Percentiles rank a stretch among this genome's conserved stretches.
Evolutionary conservation across 116 monocot genomes (phyloP).

Genomic region (Dioscorea cayenensis): DNA sequence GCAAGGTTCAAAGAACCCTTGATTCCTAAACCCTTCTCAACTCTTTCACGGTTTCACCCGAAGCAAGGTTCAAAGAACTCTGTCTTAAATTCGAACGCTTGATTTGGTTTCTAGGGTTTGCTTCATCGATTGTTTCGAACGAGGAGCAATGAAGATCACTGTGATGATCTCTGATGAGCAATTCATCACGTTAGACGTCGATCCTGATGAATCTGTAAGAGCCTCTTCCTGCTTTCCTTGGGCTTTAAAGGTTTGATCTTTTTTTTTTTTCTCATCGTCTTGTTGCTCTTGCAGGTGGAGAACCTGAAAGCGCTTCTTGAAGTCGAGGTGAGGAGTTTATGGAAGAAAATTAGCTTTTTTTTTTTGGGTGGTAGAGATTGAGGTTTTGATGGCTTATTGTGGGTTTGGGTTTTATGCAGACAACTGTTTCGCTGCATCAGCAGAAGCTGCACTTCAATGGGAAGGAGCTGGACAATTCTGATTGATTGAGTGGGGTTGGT

Average conservation of each 20-base stretch:
- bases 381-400: slow-evolving; percentile 1
- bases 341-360: not conserved
- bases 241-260: not conserved
- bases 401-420: slow-evolving; percentile 32
- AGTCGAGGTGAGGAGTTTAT: slow-evolving; percentile 66
- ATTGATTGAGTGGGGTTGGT: slow-evolving; percentile 52
- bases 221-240: not conserved
- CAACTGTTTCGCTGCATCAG: slow-evolving; percentile 47
- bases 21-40: too few species aligned
- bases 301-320: slow-evolving; percentile 98
- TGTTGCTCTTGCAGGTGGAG: slow-evolving; percentile 55
- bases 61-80: too few species aligned
- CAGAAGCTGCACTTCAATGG: slow-evolving; percentile 86
- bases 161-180: slow-evolving; percentile 87
- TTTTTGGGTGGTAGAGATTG: not conserved
- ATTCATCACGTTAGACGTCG: slow-evolving; percentile 84
- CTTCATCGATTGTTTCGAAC: not conserved
- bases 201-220: slow-evolving; percentile 74
- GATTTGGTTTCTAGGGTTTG: not conserved
- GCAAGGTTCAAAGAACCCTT: too few species aligned
- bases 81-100: not conserved
- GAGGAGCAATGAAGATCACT: slow-evolving; percentile 76
- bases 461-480: slow-evolving; percentile 70
- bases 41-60: too few species aligned
- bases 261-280: slow-evolving; percentile 3